Conservation (phyloP, 495 filamentous ascomycete genomes). For the Podospora tetraspora region DNA sequence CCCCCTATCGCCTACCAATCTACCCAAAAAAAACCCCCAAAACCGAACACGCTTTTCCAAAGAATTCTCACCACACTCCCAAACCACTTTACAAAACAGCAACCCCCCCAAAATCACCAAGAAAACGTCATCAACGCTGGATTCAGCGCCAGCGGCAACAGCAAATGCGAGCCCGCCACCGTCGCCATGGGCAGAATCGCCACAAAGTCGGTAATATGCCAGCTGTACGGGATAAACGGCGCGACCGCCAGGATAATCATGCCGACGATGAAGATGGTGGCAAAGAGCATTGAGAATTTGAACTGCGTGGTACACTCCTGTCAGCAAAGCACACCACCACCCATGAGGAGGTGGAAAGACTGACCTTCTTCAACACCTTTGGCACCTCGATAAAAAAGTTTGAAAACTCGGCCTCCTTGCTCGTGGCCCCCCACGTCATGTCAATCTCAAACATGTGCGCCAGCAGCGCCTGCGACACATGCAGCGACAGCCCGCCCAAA, state of each 20-base stretch:
- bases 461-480: slow-evolving; percentile 61
- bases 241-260: slow-evolving; percentile 65
- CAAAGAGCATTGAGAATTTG: slow-evolving; percentile 69
- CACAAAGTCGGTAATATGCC: slow-evolving; percentile 72
- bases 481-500: slow-evolving; percentile 64
- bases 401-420: slow-evolving; percentile 66
- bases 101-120: slow-evolving; percentile 44
- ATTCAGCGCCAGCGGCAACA: slow-evolving; percentile 69
- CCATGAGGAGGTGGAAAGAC: slow-evolving; percentile 8
- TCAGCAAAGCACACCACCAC: background rate
- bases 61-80: background rate
- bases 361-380: slow-evolving; percentile 59
- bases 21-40: too few relatives aligned
- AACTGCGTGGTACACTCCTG: slow-evolving; percentile 37
- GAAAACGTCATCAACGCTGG: slow-evolving; percentile 79
- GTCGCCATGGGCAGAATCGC: slow-evolving; percentile 76
- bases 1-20: background rate
- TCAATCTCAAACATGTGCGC: slow-evolving; percentile 69
- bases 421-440: slow-evolving; percentile 67
- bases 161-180: slow-evolving; percentile 60
- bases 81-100: background rate
- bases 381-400: slow-evolving; percentile 80
- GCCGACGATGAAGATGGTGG: slow-evolving; percentile 52
- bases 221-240: slow-evolving; percentile 58
- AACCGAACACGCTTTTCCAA: background rate